Conservation (phyloP, 2,329 filamentous ascomycete genomes). For the Cercospora janseana region DNA sequence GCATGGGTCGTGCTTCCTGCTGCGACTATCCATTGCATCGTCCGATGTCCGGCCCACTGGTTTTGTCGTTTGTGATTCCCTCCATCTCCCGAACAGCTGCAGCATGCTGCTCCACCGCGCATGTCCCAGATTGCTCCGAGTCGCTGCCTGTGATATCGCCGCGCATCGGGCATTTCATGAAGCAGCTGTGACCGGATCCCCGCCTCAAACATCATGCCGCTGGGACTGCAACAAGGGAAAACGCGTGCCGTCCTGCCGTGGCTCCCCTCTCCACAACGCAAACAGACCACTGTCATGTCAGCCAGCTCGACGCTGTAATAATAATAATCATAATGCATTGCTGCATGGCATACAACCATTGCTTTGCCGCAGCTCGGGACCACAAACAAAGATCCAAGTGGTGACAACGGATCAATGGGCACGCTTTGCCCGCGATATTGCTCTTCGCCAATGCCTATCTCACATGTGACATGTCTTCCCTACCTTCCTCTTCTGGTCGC, state of each 20-base stretch:
- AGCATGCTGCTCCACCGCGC: not conserved
- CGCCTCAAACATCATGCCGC: slow-evolving; percentile 1
- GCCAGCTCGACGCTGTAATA: too few relatives aligned
- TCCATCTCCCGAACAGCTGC: too few relatives aligned
- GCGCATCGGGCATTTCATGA: not conserved
- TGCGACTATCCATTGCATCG: slow-evolving; percentile 1
- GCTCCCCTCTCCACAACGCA: not conserved
- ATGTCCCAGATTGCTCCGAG: not conserved
- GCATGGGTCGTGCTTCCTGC: not conserved
- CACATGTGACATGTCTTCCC: too few relatives aligned
- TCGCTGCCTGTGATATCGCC: not conserved
- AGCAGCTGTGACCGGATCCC: not conserved
- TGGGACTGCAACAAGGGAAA: too few relatives aligned
- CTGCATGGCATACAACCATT: too few relatives aligned
- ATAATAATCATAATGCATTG: too few relatives aligned
- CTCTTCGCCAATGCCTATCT: too few relatives aligned
- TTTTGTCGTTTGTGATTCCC: not conserved
- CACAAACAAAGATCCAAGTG: too few relatives aligned
- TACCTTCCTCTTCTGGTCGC: too few relatives aligned
- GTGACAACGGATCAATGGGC: too few relatives aligned
- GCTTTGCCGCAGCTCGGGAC: too few relatives aligned
- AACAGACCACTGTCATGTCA: not conserved
- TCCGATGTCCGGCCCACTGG: not conserved
- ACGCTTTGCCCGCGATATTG: too few relatives aligned
- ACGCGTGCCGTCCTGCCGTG: slow-evolving; percentile 3